phyloP scores from a whole-genome alignment of 148 eudicot species.

The Tetragonia tetragonoides region DNA sequence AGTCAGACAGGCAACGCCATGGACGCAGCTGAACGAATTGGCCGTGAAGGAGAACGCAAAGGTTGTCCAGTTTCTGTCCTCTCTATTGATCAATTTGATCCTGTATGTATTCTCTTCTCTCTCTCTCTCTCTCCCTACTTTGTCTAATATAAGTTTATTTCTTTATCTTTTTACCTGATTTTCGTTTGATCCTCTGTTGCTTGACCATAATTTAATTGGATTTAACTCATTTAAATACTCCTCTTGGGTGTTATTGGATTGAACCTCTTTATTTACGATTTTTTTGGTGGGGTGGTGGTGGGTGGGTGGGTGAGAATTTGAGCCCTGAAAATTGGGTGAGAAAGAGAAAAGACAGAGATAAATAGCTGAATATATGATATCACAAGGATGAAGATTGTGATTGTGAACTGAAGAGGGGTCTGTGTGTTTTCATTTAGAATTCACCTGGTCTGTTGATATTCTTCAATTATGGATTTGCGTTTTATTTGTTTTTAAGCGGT shows the following conservation, averaged over 20 bases:
- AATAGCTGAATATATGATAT: too few species aligned
- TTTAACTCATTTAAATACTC: too few species aligned
- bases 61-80: conserved; percentile 59
- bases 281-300: too few species aligned
- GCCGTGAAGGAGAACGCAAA: conserved; percentile 79
- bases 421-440: not conserved
- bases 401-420: not conserved
- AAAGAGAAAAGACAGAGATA: too few species aligned
- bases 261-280: too few species aligned
- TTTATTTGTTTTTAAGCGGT: not conserved
- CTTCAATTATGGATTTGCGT: not conserved
- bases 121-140: not conserved
- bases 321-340: too few species aligned
- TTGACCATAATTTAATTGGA: too few species aligned
- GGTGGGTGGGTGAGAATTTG: too few species aligned
- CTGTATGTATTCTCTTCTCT: conserved; percentile 37
- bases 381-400: too few species aligned
- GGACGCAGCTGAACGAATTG: conserved; percentile 80
- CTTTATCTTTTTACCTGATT: not conserved
- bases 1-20: conserved; percentile 80
- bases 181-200: not conserved
- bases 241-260: too few species aligned
- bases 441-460: too few species aligned
- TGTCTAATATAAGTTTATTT: not conserved
- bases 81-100: conserved; percentile 65